A percentile compares a stretch with the other conserved stretches of the same genome.
These are phyloP conservation scores for Penicillium steckii DNA, from an alignment of 495 filamentous ascomycete species.

Conservation along the genomic window DNA sequence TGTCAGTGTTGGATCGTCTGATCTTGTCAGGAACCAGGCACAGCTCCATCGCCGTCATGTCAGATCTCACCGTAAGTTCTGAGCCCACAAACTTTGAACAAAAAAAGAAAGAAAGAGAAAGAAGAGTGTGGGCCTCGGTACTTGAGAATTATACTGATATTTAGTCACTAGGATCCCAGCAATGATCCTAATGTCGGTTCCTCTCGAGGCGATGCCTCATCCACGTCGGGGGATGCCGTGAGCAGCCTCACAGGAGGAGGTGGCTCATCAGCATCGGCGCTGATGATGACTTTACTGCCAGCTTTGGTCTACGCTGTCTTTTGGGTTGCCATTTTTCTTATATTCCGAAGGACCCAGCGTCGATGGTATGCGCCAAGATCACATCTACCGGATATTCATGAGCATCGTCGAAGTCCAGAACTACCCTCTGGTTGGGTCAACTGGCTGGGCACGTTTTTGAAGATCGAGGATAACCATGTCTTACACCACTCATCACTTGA, in stretches of 20 bases:
- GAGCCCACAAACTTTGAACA: background rate
- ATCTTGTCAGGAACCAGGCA: constrained; percentile 3
- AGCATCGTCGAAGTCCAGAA: constrained; percentile 47
- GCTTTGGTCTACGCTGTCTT: constrained; percentile 63
- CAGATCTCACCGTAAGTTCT: constrained; percentile 10
- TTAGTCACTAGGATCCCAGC: constrained; percentile 27
- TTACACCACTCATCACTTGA: constrained; percentile 71
- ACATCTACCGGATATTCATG: constrained; percentile 68
- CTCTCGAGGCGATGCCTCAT: constrained; percentile 40
- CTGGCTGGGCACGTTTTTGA: constrained; percentile 63
- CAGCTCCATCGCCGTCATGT: constrained; percentile 4
- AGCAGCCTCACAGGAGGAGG: constrained; percentile 27
- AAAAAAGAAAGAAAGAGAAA: too few species aligned
- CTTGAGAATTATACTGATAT: background rate
- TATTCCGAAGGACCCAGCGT: constrained; percentile 67
- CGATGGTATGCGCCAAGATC: constrained; percentile 82
- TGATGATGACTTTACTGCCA: constrained; percentile 72
- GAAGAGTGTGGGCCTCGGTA: too few species aligned
- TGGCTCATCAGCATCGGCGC: constrained; percentile 47
- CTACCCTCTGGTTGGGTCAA: constrained; percentile 51
- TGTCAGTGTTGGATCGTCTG: background rate
- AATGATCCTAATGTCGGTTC: constrained; percentile 46
- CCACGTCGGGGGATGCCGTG: constrained; percentile 35
- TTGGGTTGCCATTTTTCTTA: constrained; percentile 69
- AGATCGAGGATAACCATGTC: constrained; percentile 58